Conservation (phyloP, 768 basidiomycete genomes). For the Podaxis sp. region DNA sequence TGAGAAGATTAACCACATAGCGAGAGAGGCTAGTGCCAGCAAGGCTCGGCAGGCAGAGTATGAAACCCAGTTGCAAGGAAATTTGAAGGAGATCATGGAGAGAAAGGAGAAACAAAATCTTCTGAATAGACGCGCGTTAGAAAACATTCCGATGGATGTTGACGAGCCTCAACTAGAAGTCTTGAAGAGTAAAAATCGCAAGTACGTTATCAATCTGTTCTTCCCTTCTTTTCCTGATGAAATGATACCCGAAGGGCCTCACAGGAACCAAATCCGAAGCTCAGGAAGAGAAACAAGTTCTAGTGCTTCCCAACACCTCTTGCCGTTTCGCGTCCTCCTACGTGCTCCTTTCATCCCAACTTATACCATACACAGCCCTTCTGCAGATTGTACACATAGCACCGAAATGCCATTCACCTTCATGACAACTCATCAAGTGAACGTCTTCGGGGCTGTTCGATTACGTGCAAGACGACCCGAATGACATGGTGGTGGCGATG, state of each 20-base stretch:
- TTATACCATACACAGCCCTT: background rate
- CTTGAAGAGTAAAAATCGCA: constrained; percentile 52
- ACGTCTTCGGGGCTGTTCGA: background rate
- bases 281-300: constrained; percentile 57
- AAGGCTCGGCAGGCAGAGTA: constrained; percentile 47
- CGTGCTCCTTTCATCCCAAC: background rate
- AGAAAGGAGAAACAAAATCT: constrained; percentile 51
- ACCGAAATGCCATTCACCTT: background rate
- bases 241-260: constrained; percentile 25
- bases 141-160: constrained; percentile 57
- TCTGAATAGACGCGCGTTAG: constrained; percentile 9
- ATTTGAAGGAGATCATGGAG: constrained; percentile 58
- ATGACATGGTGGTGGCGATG: background rate
- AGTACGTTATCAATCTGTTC: constrained; percentile 36
- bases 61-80: constrained; percentile 47
- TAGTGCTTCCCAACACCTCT: constrained; percentile 18
- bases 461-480: background rate
- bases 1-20: constrained; percentile 56
- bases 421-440: background rate
- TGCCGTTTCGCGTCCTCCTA: background rate
- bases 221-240: background rate
- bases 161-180: constrained; percentile 48
- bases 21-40: constrained; percentile 33
- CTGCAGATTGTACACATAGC: constrained; percentile 5
- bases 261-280: constrained; percentile 41